These are phyloP conservation scores for Agarophyton chilense DNA, from an alignment of 23 red algal species.

Conservation along the genomic window DNA sequence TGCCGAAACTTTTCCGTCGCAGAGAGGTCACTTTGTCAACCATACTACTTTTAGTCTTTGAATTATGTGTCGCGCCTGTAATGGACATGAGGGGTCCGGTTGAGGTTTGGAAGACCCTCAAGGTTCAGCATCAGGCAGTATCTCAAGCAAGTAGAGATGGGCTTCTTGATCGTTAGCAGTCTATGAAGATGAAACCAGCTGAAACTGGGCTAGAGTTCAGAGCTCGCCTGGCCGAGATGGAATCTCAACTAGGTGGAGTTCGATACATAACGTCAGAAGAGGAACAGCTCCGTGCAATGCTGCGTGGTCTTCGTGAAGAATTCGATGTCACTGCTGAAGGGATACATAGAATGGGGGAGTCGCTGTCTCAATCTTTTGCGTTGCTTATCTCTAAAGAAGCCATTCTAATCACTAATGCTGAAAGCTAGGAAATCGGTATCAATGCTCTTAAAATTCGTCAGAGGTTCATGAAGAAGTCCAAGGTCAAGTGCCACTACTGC, in stretches of 20 bases:
- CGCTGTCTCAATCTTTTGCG: background rate
- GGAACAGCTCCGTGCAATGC: background rate
- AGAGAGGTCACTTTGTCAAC: background rate
- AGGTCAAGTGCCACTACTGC: background rate
- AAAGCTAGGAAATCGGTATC: background rate
- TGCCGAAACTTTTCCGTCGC: background rate
- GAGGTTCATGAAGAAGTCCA: background rate
- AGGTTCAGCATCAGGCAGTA: background rate
- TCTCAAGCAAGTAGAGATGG: background rate
- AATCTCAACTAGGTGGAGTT: background rate
- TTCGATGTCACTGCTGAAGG: background rate
- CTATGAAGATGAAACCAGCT: background rate
- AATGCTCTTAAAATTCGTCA: background rate
- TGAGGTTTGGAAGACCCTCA: background rate
- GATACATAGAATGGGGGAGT: background rate
- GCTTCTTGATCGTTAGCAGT: background rate
- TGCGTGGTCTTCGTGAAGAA: background rate
- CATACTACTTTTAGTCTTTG: background rate
- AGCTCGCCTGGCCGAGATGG: background rate
- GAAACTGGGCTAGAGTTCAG: background rate
- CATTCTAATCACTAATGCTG: background rate
- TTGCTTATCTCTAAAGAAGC: background rate
- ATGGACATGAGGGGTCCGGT: background rate
- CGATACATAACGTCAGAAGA: background rate
- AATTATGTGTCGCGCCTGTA: background rate